These are phyloP conservation scores for Thelephora ganbajun DNA, from an alignment of 768 basidiomycete genomes.

Conservation along the genomic window DNA sequence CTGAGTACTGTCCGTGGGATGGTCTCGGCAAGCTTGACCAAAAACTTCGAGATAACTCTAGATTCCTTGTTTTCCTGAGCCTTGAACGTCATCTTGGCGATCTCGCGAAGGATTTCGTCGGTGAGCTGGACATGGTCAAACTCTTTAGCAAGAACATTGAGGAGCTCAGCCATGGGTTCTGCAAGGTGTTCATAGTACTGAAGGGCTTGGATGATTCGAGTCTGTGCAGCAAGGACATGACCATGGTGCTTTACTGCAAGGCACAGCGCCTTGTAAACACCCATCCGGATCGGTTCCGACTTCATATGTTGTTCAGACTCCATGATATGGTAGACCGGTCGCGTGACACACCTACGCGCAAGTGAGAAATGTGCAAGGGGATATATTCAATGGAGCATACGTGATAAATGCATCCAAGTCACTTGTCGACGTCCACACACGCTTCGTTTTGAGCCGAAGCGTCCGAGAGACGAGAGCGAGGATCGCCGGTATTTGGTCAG, in stretches of 20 bases:
- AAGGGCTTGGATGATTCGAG: constrained; percentile 78
- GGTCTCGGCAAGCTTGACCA: constrained; percentile 68
- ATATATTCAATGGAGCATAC: constrained; percentile 28
- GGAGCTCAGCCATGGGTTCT: constrained; percentile 87
- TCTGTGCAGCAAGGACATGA: constrained; percentile 75
- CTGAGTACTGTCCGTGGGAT: constrained; percentile 73
- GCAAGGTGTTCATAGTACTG: constrained; percentile 92
- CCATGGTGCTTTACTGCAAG: constrained; percentile 84
- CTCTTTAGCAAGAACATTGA: constrained; percentile 65
- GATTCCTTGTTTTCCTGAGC: constrained; percentile 82
- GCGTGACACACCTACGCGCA: constrained; percentile 62
- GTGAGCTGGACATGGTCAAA: constrained; percentile 83
- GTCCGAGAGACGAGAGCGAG: constrained; percentile 63
- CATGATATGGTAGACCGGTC: constrained; percentile 75
- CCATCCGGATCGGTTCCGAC: constrained; percentile 45
- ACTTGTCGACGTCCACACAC: constrained; percentile 82
- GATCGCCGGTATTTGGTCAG: constrained; percentile 55
- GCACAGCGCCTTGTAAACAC: constrained; percentile 84
- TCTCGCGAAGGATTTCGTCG: constrained; percentile 84
- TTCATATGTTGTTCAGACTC: constrained; percentile 90
- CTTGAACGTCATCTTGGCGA: constrained; percentile 63
- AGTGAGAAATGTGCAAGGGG: constrained; percentile 1
- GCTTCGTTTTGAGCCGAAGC: constrained; percentile 49
- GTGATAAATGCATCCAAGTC: constrained; percentile 80
- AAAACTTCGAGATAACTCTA: constrained; percentile 71